Conservation (phyloP, 2,329 filamentous ascomycete species). For the Akanthomyces lecanii region DNA sequence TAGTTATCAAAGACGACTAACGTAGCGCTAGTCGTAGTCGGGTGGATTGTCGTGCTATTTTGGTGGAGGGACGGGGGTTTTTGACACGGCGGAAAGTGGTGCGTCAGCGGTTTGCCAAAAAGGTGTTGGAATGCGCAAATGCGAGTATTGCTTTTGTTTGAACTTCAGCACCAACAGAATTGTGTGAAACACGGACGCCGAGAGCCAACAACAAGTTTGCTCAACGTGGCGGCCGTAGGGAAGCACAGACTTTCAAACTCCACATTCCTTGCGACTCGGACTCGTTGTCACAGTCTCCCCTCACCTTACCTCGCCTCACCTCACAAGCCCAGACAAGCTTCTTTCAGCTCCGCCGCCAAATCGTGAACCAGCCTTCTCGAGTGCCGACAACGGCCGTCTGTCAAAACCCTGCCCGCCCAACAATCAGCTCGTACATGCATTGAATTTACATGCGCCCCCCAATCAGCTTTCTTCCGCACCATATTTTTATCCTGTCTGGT, state of each 20-base stretch:
- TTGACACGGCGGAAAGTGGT: neutral
- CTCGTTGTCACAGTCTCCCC: neutral
- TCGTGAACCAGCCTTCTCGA: neutral
- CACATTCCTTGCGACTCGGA: neutral
- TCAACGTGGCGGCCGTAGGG: neutral
- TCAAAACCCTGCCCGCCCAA: neutral
- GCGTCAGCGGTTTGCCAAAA: constrained; percentile 1
- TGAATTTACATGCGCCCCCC: neutral
- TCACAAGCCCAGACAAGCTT: neutral
- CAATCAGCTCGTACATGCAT: neutral
- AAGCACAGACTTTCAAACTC: neutral
- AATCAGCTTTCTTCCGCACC: neutral
- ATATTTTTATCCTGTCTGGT: neutral
- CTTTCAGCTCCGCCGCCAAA: neutral
- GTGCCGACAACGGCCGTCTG: neutral
- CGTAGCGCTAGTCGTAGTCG: neutral
- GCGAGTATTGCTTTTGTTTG: too few species aligned
- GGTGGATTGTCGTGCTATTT: neutral
- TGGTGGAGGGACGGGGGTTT: neutral
- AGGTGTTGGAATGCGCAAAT: too few species aligned
- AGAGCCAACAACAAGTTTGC: neutral
- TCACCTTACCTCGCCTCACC: neutral
- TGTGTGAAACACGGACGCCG: neutral
- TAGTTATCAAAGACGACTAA: too few species aligned
- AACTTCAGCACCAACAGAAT: neutral